Evolutionary conservation across 2,329 filamentous ascomycete species (phyloP), one percentile per base, ranked within the genome.

Genomic region (Microdochium paspali): DNA sequence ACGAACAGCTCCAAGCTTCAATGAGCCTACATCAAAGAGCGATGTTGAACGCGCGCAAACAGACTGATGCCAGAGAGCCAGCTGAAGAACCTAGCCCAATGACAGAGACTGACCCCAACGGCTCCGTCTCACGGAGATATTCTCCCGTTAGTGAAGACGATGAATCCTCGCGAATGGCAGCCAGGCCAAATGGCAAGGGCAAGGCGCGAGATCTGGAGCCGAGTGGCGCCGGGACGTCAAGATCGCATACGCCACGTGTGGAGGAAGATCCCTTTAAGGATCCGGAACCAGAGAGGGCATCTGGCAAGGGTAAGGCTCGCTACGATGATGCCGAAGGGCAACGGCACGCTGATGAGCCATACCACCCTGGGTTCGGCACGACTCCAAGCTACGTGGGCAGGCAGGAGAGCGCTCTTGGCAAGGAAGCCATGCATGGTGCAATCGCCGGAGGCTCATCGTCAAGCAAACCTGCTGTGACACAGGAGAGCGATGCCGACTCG

Each of bases 21-120:
- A 74, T 91, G 35, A 93, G 82, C 53, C 83, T 89, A 61, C 88
- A 96, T 64, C 88, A 95, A 65, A 82, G 90, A 47, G 85, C 89
- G 10, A 71, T 94, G 35, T 67, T 84, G n/a, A 74, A 73, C 49
- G 79, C 80, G 2, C 70, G 76, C 51, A 83, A 82, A 58, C 68
- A 74, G 31, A 63, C 77, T 4, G 74, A 75, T 10, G 43, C 35
- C 18, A 21, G 18, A 5, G 35, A 40, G 4, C 12, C 47, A 13
- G 26, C 24, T 2, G 31, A 39, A 26, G 32, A 50, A 23, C 51
- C 31, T 43, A 53, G 25, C 43, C 42, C 44, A 44, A 24, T 44
- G 44, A 31, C 32, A 31, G 9, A 46, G 15, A 40, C 35, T 20
- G 47, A 46, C 15, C 48, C 49, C 39, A 51, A 49, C 44, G 39